Evolutionary conservation across 768 basidiomycete genomes (phyloP), one percentile per base, ranked within the genome.

Genomic region (Leccinum obscurum): DNA sequence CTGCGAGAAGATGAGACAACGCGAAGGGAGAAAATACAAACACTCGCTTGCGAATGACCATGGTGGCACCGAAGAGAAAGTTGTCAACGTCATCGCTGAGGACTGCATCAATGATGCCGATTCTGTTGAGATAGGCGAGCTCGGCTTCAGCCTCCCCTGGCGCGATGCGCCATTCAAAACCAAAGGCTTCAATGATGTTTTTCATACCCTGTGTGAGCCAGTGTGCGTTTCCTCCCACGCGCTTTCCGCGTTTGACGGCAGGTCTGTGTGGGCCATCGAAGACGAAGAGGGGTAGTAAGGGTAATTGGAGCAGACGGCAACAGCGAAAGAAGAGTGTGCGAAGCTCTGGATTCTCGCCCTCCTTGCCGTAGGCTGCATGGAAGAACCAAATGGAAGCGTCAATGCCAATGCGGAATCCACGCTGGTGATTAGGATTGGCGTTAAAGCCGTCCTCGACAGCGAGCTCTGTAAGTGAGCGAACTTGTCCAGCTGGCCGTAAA

Each of bases 121-220:
- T 83, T 4, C 82, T 78, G 66, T 93, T 95, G 56, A 98, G 79
- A 62, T 91, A 88, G 0, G 95, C 95, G 3, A 98, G 79, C 69
- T 96, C 95, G 0, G 95, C 95, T 72, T 98, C 95, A 0, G 95
- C 95, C 74, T 97, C 95, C 17, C 93, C 94, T 6, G 95, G 95
- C 15, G 93, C 95, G 71, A 81, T 84, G 64, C 85, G 78, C 85
- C 87, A 90, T 67, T 90, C 88, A 64, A 28, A 91, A 1, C 90
- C 90, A 73, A 90, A 91, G 0, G 89, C 86, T 50, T 89, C 85
- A 2, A 91, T 86, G 51, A 92, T 88, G 20, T 82, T 80, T 73
- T 90, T 89, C 87, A 90, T 90, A 3, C 88, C 88, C 35, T 85
- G 83, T 8, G 85, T 84, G 49, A 92, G 80, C 76, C 85, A 88